Evolutionary conservation across 805 yeast genomes (phyloP).

Genomic region (Candida pseudoglaebosa): DNA sequence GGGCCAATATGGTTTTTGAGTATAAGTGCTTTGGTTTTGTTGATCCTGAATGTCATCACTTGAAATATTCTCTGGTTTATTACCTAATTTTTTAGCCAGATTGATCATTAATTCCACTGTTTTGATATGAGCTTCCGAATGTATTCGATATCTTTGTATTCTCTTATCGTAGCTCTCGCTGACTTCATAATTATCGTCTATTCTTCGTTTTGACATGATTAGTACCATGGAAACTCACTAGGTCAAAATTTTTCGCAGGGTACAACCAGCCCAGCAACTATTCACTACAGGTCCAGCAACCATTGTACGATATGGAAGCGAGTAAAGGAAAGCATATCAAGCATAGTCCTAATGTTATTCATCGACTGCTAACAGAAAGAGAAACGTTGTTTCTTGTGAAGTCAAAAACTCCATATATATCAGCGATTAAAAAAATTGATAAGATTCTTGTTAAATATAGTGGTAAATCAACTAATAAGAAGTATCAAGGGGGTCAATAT

Average conservation of each 20-base stretch:
- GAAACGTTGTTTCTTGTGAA: conserved; percentile 56
- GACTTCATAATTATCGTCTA: not conserved
- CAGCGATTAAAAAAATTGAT: conserved; percentile 64
- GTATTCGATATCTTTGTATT: conserved; percentile 23
- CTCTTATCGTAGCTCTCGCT: conserved; percentile 13
- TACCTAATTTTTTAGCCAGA: conserved; percentile 1
- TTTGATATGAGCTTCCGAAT: conserved; percentile 25
- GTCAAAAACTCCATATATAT: conserved; percentile 63
- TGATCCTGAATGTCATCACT: no score
- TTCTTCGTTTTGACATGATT: conserved; percentile 1
- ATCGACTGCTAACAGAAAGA: conserved; percentile 38
- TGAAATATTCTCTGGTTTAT: no score
- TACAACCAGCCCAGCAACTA: no score
- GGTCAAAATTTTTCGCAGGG: not conserved
- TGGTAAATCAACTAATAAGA: conserved; percentile 11
- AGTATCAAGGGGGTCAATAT: conserved; percentile 29
- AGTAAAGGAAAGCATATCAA: conserved; percentile 39
- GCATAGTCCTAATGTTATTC: conserved; percentile 49
- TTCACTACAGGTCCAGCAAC: not conserved
- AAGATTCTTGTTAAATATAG: conserved; percentile 45
- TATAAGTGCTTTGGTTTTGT: conserved; percentile 2
- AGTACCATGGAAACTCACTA: not conserved
- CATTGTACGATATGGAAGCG: not conserved
- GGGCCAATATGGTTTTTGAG: conserved; percentile 16
- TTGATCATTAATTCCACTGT: conserved; percentile 31